Conservation (phyloP, 2,329 filamentous ascomycete genomes). For the Calonectria henricotiae region DNA sequence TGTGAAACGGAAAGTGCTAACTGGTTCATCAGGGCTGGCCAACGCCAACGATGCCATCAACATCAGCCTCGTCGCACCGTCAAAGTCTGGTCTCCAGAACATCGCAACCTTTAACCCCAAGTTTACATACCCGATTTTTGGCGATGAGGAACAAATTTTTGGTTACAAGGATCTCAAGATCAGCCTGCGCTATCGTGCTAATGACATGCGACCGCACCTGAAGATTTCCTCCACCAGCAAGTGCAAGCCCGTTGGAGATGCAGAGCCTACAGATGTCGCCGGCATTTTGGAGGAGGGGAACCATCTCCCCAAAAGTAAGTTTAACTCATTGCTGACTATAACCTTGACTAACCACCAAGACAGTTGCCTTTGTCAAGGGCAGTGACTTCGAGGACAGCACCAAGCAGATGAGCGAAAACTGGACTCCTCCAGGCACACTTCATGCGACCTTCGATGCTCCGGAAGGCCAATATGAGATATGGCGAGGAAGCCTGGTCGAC, state of each 20-base stretch:
- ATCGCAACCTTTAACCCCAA: slow-evolving; percentile 83
- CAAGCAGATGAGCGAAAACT: slow-evolving; percentile 62
- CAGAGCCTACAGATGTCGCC: slow-evolving; percentile 79
- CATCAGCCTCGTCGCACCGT: slow-evolving; percentile 73
- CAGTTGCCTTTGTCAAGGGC: slow-evolving; percentile 78
- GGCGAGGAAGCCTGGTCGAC: slow-evolving; percentile 84
- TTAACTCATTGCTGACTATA: slow-evolving; percentile 32
- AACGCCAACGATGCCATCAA: slow-evolving; percentile 75
- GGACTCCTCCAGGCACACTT: slow-evolving; percentile 83
- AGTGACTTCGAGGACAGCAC: slow-evolving; percentile 75
- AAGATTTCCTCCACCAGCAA: slow-evolving; percentile 81
- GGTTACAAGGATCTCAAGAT: slow-evolving; percentile 89
- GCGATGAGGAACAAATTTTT: slow-evolving; percentile 92
- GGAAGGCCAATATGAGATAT: slow-evolving; percentile 84
- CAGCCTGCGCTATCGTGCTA: slow-evolving; percentile 77
- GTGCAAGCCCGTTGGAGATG: slow-evolving; percentile 78
- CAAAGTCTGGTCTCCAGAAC: slow-evolving; percentile 68
- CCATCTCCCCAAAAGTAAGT: slow-evolving; percentile 79
- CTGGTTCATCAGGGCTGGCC: slow-evolving; percentile 67
- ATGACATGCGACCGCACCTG: slow-evolving; percentile 85
- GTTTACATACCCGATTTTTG: slow-evolving; percentile 94
- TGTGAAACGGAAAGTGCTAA: slow-evolving; percentile 42
- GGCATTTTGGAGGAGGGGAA: slow-evolving; percentile 75
- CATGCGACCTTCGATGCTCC: slow-evolving; percentile 75
- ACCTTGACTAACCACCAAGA: slow-evolving; percentile 36